Evolutionary conservation across 495 filamentous ascomycete species (phyloP).

Genomic region (Barbatosphaeria neglecta): DNA sequence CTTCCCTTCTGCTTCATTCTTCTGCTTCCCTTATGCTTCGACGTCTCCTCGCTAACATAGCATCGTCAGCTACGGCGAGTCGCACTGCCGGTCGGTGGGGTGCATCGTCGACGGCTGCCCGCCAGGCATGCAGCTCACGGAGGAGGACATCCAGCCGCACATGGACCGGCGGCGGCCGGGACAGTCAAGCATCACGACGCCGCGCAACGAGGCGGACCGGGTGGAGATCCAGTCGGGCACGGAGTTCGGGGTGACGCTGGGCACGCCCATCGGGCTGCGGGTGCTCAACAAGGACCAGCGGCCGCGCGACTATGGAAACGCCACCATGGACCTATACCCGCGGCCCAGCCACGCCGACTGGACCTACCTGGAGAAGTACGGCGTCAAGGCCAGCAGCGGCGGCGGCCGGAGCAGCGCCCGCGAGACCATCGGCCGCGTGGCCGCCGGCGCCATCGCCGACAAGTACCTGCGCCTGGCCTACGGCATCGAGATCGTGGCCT

Average conservation of each 20-base stretch:
- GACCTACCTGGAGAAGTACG: slow-evolving; percentile 96
- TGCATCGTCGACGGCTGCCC: slow-evolving; percentile 84
- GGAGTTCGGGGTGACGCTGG: slow-evolving; percentile 83
- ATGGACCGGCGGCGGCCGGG: slow-evolving; percentile 86
- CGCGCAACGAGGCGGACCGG: slow-evolving; percentile 82
- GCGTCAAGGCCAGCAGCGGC: slow-evolving; percentile 84
- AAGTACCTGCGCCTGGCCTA: slow-evolving; percentile 77
- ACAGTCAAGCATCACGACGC: slow-evolving; percentile 82
- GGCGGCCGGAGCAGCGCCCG: slow-evolving; percentile 86
- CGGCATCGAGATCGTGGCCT: slow-evolving; percentile 83
- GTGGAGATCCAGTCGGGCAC: slow-evolving; percentile 92
- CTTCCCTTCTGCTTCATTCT: no score
- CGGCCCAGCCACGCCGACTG: slow-evolving; percentile 91
- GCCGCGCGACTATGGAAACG: slow-evolving; percentile 84
- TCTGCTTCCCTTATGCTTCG: no score
- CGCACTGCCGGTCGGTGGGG: slow-evolving; percentile 81
- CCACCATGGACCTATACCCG: slow-evolving; percentile 86
- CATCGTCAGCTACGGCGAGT: slow-evolving; percentile 74
- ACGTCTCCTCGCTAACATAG: no score
- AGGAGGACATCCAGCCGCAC: slow-evolving; percentile 88
- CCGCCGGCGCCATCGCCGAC: slow-evolving; percentile 90
- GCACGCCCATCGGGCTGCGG: slow-evolving; percentile 80
- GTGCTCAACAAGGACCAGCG: slow-evolving; percentile 89
- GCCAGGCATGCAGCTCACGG: slow-evolving; percentile 78
- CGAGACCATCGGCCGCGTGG: slow-evolving; percentile 89